Evolutionary conservation across 148 eudicot species (phyloP).

Genomic region (Rhododendron mucronatum): DNA sequence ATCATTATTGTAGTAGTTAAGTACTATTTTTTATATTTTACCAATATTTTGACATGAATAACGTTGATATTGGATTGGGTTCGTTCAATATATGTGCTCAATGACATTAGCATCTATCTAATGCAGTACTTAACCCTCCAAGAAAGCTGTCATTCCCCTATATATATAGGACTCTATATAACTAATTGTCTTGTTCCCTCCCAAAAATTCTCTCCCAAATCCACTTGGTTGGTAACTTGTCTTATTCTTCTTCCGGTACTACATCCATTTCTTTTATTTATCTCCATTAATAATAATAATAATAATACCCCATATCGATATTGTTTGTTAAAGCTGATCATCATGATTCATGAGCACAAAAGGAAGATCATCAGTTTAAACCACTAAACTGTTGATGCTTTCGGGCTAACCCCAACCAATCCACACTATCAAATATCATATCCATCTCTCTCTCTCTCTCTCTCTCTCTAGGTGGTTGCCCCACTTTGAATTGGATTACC

Average conservation of each 20-base stretch:
- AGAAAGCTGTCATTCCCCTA: not conserved
- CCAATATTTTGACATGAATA: not conserved
- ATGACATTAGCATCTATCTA: constrained; percentile 5
- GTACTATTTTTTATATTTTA: too few species aligned
- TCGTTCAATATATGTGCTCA: not conserved
- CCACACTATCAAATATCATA: not conserved
- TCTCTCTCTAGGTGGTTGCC: not conserved
- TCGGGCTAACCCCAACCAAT: constrained; percentile 2
- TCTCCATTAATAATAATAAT: not conserved
- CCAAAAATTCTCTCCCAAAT: too few species aligned
- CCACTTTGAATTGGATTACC: constrained; percentile 6
- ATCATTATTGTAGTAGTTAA: not conserved
- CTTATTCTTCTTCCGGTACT: not conserved
- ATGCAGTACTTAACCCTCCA: not conserved
- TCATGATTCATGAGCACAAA: not conserved
- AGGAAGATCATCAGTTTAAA: not conserved
- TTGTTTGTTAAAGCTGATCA: not conserved
- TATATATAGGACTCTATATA: too few species aligned
- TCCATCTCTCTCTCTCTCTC: not conserved
- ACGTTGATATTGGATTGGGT: not conserved
- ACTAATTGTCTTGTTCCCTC: too few species aligned
- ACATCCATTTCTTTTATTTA: not conserved
- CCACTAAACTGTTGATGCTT: constrained; percentile 1
- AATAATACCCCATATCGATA: not conserved
- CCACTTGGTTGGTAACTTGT: not conserved